A percentile compares a stretch with the other conserved stretches of the same genome.
Conservation (phyloP, 345 rosid species). For the Sonneratia caseolaris region DNA sequence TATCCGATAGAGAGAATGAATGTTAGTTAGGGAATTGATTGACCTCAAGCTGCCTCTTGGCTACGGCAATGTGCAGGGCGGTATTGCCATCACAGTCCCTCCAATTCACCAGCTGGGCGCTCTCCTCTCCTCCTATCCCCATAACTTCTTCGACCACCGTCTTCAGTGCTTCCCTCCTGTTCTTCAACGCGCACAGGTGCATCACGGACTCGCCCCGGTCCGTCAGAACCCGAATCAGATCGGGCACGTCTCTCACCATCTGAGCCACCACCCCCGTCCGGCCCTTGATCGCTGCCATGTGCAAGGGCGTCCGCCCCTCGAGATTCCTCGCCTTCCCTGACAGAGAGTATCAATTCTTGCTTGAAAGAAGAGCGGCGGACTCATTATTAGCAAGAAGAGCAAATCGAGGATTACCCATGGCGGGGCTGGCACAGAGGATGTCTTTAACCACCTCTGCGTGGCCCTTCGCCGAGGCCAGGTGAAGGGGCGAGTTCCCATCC, state of each 20-base stretch:
- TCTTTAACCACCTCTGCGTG: constrained; percentile 9
- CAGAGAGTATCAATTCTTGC: background rate
- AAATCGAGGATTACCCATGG: background rate
- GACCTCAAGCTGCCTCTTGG: constrained; percentile 14
- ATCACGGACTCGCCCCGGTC: constrained; percentile 18
- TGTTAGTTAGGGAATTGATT: background rate
- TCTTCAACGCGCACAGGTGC: constrained; percentile 16
- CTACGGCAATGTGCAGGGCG: constrained; percentile 10
- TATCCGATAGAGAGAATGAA: background rate
- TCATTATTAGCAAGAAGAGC: too few species aligned
- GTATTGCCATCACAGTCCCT: constrained; percentile 11
- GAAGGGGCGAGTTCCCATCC: constrained; percentile 19
- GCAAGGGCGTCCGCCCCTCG: constrained; percentile 22
- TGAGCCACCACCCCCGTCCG: constrained; percentile 10
- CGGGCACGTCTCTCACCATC: constrained; percentile 11
- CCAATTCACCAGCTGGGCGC: constrained; percentile 7
- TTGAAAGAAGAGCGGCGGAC: background rate
- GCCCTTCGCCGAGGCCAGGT: constrained; percentile 28
- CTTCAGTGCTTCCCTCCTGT: constrained; percentile 5
- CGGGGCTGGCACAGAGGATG: constrained; percentile 10
- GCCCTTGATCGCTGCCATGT: constrained; percentile 23
- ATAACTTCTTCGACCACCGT: constrained; percentile 2
- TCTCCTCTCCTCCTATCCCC: background rate
- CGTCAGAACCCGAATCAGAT: constrained; percentile 1
- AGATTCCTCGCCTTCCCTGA: constrained; percentile 12